Percentiles rank a stretch among this genome's conserved stretches.
These are phyloP conservation scores for Acacia melanoxylon DNA, from an alignment of 306 rosid species.

Conservation along the genomic window DNA sequence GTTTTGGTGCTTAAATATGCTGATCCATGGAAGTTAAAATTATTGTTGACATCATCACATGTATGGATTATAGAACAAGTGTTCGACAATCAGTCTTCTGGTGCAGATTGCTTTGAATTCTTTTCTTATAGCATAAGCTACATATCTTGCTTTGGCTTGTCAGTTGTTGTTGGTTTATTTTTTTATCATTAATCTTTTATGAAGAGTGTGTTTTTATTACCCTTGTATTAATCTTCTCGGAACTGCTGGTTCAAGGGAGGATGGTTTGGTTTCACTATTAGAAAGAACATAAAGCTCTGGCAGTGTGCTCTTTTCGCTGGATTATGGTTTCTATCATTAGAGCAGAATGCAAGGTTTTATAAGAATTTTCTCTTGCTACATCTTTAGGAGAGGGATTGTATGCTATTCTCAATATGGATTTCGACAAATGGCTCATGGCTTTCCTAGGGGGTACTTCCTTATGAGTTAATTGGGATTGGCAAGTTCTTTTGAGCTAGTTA, in stretches of 20 bases:
- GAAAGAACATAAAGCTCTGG: neutral
- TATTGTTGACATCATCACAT: neutral
- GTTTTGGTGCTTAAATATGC: neutral
- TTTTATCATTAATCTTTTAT: neutral
- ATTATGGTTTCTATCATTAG: neutral
- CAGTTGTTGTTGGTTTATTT: neutral
- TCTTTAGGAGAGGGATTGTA: neutral
- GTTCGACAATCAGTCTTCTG: neutral
- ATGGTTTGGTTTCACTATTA: neutral
- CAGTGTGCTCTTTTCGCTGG: neutral
- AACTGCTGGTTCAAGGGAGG: neutral
- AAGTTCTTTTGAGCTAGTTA: neutral
- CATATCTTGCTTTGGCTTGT: neutral
- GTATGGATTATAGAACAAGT: neutral
- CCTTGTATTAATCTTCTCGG: neutral
- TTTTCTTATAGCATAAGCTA: neutral
- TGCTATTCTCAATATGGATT: neutral
- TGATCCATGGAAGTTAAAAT: neutral
- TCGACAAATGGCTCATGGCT: neutral
- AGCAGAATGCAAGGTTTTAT: neutral
- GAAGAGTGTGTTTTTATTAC: neutral
- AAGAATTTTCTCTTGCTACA: neutral
- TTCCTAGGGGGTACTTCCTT: neutral
- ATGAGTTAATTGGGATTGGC: neutral
- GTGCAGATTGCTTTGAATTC: neutral